Base-by-base conservation (phyloP, 345 rosid genomes). In the Arabis alpina region DNA sequence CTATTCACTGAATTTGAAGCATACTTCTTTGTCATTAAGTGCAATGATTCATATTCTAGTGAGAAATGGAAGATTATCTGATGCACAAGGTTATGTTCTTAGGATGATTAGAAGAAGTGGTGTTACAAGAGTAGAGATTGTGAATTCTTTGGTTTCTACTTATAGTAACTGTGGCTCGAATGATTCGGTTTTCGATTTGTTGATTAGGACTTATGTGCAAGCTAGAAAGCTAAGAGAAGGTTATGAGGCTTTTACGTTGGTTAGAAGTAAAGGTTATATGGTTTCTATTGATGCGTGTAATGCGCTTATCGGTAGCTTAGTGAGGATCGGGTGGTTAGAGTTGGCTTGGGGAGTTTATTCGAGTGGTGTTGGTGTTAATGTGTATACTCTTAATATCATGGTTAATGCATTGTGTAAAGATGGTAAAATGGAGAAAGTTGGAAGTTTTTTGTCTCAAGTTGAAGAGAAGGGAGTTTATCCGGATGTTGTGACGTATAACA, bases 361-460 rank as follows among this genome's bases (percentile, higher is more conserved):
- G 2, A 84, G 74, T 66, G 79, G 80, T 27, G 25, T 77, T 34
- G 70, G 36, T 15, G n/a, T 84, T 71, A 86, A 84, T 80, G 82
- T 79, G 2, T 84, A 73, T 34, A 83, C 82, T 1, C 72, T 87
- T n/a, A 88, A 91, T 61, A 91, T 91, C 65, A 86, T 89, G 98
- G 93, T 88, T 67, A 88, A 90, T 81, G 95, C 96, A 2, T 75
- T 88, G 79, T 92, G 92, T 70, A 92, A 92, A 81, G 94, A 85
- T 79, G 50, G 72, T 55, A 83, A 85, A 63, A 70, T 86, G 54
- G 85, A 72, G 51, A 66, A 72, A 43, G 82, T 82, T 1, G 82
- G 72, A 64, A 13, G 51, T 5, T 83, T 89, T 76, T 42, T 92
- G 28, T 41, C 70, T 0, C 77, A 83, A 45, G 77, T 86, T 84